Percentiles rank a stretch among this genome's conserved stretches.
These are phyloP conservation scores for Termitomyces sp. DNA, from an alignment of 768 basidiomycete genomes.

Conservation along the genomic window DNA sequence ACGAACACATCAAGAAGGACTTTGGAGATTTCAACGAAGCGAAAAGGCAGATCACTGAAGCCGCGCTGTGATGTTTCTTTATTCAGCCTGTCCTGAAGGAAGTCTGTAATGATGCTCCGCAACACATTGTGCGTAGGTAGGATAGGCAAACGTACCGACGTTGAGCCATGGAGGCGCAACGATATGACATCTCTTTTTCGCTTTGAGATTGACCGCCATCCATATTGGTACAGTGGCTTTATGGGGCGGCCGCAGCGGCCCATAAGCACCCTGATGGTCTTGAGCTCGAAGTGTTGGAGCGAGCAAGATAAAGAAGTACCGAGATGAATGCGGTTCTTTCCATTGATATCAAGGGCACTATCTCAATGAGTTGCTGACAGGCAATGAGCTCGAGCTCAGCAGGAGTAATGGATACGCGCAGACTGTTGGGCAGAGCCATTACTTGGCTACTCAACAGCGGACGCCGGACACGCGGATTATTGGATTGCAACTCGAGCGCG, in stretches of 20 bases:
- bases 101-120: constrained; percentile 45
- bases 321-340: constrained; percentile 89
- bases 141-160: constrained; percentile 53
- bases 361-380: constrained; percentile 77
- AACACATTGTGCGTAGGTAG: neutral
- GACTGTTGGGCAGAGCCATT: constrained; percentile 76
- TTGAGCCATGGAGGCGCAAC: constrained; percentile 87
- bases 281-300: constrained; percentile 11
- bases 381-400: constrained; percentile 87
- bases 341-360: constrained; percentile 87
- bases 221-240: constrained; percentile 88
- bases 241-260: constrained; percentile 85
- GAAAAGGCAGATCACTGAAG: constrained; percentile 81
- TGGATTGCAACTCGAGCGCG: no score
- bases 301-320: constrained; percentile 35
- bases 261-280: constrained; percentile 74
- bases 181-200: constrained; percentile 93
- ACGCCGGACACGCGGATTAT: neutral
- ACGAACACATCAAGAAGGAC: constrained; percentile 89
- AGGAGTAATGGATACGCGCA: constrained; percentile 72
- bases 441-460: neutral
- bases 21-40: constrained; percentile 87
- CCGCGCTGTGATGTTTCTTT: constrained; percentile 68
- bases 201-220: constrained; percentile 92
- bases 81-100: constrained; percentile 66